phyloP scores from a whole-genome alignment of 352 stramenopile genomes.

The Pythium myriotylum region DNA sequence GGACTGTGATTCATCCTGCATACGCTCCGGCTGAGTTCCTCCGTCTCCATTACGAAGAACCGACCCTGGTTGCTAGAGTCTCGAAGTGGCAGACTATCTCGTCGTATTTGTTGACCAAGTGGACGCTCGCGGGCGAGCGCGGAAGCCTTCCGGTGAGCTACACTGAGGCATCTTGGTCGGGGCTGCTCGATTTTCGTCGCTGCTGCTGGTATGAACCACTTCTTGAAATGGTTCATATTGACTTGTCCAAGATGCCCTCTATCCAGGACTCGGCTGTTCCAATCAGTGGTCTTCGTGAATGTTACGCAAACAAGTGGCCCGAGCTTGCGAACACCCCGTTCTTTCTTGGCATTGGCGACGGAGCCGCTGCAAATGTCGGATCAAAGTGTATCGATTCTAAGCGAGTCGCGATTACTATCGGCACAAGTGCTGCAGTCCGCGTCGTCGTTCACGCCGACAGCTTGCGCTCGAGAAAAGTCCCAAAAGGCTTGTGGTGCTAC shows the following conservation, averaged over 20 bases:
- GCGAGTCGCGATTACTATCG: slow-evolving; percentile 93
- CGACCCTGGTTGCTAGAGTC: slow-evolving; percentile 46
- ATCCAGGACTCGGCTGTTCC: slow-evolving; percentile 72
- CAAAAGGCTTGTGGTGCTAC: slow-evolving; percentile 94
- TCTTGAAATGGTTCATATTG: slow-evolving; percentile 76
- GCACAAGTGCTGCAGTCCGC: slow-evolving; percentile 92
- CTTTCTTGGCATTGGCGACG: slow-evolving; percentile 92
- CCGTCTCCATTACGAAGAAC: slow-evolving; percentile 72
- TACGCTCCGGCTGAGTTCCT: slow-evolving; percentile 91
- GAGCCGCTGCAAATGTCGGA: slow-evolving; percentile 93
- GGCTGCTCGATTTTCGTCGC: slow-evolving; percentile 89
- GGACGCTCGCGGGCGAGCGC: slow-evolving; percentile 42
- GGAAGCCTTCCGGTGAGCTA: slow-evolving; percentile 84
- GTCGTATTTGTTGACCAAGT: slow-evolving; percentile 87
- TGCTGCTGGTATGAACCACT: slow-evolving; percentile 84
- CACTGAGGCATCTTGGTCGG: slow-evolving; percentile 95
- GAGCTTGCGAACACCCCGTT: slow-evolving; percentile 65
- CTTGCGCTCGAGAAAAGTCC: slow-evolving; percentile 70
- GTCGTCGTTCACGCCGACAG: slow-evolving; percentile 70
- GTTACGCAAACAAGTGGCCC: slow-evolving; percentile 74
- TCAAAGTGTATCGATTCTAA: slow-evolving; percentile 89
- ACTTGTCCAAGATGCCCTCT: slow-evolving; percentile 66
- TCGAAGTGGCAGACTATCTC: slow-evolving; percentile 91
- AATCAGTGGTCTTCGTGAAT: slow-evolving; percentile 51
- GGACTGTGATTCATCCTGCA: slow-evolving; percentile 83